Base-by-base conservation (phyloP, 495 filamentous ascomycete genomes). In the Hypoxylon perforatum region DNA sequence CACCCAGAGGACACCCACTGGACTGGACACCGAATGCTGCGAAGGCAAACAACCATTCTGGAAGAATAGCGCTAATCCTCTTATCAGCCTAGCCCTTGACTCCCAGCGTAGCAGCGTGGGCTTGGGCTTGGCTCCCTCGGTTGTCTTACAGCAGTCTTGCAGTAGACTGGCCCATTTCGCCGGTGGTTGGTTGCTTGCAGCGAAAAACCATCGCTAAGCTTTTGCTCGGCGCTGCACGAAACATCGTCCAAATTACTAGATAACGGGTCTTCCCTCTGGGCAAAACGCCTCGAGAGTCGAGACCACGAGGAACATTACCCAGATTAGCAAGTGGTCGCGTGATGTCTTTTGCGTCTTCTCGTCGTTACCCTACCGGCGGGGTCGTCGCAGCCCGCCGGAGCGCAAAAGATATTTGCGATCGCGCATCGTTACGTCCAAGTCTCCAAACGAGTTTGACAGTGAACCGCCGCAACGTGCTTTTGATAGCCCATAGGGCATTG, bases 271-370 rank as follows among this genome's bases (percentile, higher is more conserved):
- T 57, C 30, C 19, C n/a, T 48, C 65, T 63, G 17, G 65, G 65
- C 58, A 58, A 58, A 21, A 60, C 54, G 47, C 28, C 50, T 60
- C 11, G 10, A 41, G 7, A 64, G 60, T 61, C 65, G 58, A 51
- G 65, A 61, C 60, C 65, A 57, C 23, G 1, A 58, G 45, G 19
- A 44, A 51, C 51, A 57, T 69, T 70, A 61, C 72, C 70, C 59
- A 30, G 67, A 65, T 57, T 50, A 61, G 72, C 54, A 75, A 72
- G 64, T 73, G 72, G 50, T 75, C 72, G 72, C 67, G 72, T 75
- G 72, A 72, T 65, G 57, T 53, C 36, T 65, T n/a, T n/a, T 66
- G 61, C 52, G 53, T 63, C 58, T 58, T 57, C n/a, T n/a, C 46
- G 61, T 65, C 46, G 28, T 50, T 63, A 41, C 55, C 7, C 30